A percentile compares a stretch with the other conserved stretches of the same genome.
Conservation (phyloP, 257 asterid genomes). For the Solanum sitiens region DNA sequence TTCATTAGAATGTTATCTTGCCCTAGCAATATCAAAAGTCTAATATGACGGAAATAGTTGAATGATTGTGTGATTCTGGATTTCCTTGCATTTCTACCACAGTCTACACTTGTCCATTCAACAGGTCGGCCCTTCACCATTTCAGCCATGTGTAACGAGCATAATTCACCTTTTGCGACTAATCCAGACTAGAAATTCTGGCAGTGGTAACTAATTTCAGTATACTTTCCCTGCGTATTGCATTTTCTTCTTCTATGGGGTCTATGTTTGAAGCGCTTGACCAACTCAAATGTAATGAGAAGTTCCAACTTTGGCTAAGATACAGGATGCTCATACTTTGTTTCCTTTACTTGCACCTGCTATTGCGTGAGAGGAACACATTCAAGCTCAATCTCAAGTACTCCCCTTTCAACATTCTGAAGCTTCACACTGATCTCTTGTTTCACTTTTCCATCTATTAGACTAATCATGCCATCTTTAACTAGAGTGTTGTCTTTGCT, state of each 20-base stretch:
- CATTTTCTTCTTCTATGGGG: not conserved
- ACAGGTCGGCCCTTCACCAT: not conserved
- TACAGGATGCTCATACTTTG: not conserved
- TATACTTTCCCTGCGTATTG: not conserved
- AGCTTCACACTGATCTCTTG: slow-evolving; percentile 61
- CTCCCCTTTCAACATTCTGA: slow-evolving; percentile 78
- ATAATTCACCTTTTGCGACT: not conserved
- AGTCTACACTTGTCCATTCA: not conserved
- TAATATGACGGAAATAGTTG: not conserved
- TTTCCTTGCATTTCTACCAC: not conserved
- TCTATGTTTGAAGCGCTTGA: not conserved
- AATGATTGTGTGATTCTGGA: not conserved
- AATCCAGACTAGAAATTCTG: not conserved
- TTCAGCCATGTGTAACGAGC: not conserved
- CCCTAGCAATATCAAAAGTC: not conserved
- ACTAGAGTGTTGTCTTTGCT: slow-evolving; percentile 45
- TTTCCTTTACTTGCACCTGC: not conserved
- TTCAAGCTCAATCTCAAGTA: slow-evolving; percentile 80
- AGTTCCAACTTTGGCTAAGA: not conserved
- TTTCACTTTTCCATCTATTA: slow-evolving; percentile 57
- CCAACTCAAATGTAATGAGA: not conserved
- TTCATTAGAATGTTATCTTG: not conserved
- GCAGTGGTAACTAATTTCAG: not conserved
- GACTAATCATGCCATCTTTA: slow-evolving; percentile 41
- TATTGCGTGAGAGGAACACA: slow-evolving; percentile 86